These are phyloP conservation scores for Candida broadrunensis DNA, from an alignment of 805 yeast species.

Conservation along the genomic window DNA sequence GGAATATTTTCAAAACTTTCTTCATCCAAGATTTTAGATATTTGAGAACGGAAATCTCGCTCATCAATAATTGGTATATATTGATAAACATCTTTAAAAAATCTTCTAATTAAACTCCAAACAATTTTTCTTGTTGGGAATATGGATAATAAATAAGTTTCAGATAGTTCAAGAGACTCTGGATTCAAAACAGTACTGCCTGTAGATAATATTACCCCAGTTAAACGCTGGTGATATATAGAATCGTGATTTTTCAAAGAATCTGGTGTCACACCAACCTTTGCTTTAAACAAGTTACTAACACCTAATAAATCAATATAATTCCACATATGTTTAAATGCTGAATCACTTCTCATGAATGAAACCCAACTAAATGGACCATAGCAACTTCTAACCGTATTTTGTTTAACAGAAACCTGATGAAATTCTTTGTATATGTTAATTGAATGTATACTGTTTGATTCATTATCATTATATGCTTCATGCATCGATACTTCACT, in stretches of 20 bases:
- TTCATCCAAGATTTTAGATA: slow-evolving; percentile 33
- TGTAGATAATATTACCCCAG: slow-evolving; percentile 5
- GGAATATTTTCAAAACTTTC: slow-evolving; percentile 20
- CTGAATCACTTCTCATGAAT: slow-evolving; percentile 2
- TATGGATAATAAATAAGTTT: slow-evolving; percentile 9
- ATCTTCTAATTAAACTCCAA: slow-evolving; percentile 41
- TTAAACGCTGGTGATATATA: background rate
- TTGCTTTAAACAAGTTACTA: background rate
- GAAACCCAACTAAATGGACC: slow-evolving; percentile 5
- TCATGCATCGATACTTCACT: background rate
- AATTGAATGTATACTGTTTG: background rate
- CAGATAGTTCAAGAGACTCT: background rate
- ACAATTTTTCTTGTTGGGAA: slow-evolving; percentile 38
- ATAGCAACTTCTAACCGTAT: background rate
- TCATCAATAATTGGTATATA: slow-evolving; percentile 49
- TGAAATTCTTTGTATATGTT: background rate
- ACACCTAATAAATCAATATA: slow-evolving; percentile 2
- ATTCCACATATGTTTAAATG: background rate
- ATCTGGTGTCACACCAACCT: background rate
- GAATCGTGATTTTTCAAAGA: slow-evolving; percentile 1
- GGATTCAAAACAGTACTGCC: background rate
- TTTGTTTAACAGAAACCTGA: background rate
- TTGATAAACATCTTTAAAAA: slow-evolving; percentile 43
- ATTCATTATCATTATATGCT: background rate
- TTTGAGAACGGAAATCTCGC: slow-evolving; percentile 24